Conservation (phyloP, 768 basidiomycete genomes). For the Tricholoma hemisulphureum region DNA sequence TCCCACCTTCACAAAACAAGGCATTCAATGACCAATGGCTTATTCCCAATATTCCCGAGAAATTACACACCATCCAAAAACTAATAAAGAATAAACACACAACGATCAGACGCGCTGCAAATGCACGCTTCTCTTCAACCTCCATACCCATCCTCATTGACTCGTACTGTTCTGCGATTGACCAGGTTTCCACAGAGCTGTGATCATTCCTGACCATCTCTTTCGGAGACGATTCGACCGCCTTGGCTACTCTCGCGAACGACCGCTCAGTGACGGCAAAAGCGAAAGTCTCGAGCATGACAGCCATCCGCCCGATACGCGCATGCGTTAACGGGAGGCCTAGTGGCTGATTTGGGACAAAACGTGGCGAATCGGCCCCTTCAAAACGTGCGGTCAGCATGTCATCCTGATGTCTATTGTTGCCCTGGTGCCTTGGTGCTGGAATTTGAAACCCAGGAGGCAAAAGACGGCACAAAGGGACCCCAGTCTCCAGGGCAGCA, state of each 20-base stretch:
- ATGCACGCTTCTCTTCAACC: slow-evolving; percentile 53
- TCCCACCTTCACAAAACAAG: slow-evolving; percentile 47
- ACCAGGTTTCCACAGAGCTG: not conserved
- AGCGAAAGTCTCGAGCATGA: slow-evolving; percentile 52
- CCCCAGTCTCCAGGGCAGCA: slow-evolving; percentile 68
- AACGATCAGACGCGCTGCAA: slow-evolving; percentile 52
- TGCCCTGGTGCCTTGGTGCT: not conserved
- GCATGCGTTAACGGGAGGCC: slow-evolving; percentile 48
- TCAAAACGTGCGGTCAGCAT: not conserved
- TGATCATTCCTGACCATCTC: not conserved
- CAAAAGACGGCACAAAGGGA: slow-evolving; percentile 51
- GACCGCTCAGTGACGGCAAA: slow-evolving; percentile 33
- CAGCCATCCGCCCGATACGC: slow-evolving; percentile 57
- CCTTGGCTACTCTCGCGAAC: slow-evolving; percentile 11
- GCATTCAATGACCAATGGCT: not conserved
- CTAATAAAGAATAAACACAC: slow-evolving; percentile 61
- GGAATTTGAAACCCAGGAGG: slow-evolving; percentile 29
- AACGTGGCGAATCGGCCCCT: not conserved
- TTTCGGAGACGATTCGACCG: not conserved
- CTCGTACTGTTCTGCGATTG: slow-evolving; percentile 31
- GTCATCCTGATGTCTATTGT: not conserved
- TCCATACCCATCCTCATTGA: slow-evolving; percentile 28
- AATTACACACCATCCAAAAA: slow-evolving; percentile 69
- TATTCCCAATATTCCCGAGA: not conserved
- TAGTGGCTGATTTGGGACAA: slow-evolving; percentile 7